Evolutionary conservation across 1,139 yeast species (phyloP).

Genomic region (Debaryomyces nepalensis): DNA sequence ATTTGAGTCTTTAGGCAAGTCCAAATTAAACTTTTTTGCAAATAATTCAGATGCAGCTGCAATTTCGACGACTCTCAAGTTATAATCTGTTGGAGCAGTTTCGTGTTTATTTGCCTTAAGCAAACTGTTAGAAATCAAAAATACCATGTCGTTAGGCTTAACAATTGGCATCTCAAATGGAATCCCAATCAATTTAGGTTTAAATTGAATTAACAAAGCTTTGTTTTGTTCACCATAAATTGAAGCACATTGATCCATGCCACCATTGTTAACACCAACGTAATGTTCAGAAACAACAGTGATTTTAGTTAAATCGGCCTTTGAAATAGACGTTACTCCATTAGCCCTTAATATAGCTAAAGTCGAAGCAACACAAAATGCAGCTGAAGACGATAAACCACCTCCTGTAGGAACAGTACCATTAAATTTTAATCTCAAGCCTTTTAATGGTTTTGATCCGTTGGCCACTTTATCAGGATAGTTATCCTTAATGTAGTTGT

Average conservation of each 20-base stretch:
- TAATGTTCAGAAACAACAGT: slow-evolving; percentile 74
- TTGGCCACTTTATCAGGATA: slow-evolving; percentile 25
- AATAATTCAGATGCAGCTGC: slow-evolving; percentile 64
- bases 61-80: slow-evolving; percentile 72
- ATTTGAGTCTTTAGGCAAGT: slow-evolving; percentile 56
- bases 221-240: slow-evolving; percentile 66
- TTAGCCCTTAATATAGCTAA: slow-evolving; percentile 62
- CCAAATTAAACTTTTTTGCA: slow-evolving; percentile 51
- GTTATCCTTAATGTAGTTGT: slow-evolving; percentile 48
- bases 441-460: slow-evolving; percentile 36
- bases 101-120: slow-evolving; percentile 68
- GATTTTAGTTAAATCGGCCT: slow-evolving; percentile 59
- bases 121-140: slow-evolving; percentile 67
- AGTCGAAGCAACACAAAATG: slow-evolving; percentile 70
- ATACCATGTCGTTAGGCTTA: slow-evolving; percentile 49
- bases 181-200: slow-evolving; percentile 59
- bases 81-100: slow-evolving; percentile 72
- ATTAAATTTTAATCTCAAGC: slow-evolving; percentile 58
- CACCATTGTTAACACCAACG: slow-evolving; percentile 77
- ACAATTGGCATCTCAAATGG: slow-evolving; percentile 60
- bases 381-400: slow-evolving; percentile 75
- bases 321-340: slow-evolving; percentile 48
- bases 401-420: slow-evolving; percentile 78
- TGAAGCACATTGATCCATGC: slow-evolving; percentile 80
- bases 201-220: slow-evolving; percentile 65